These are phyloP conservation scores for Malus hybrid DNA, from an alignment of 331 rosid genomes.

Conservation along the genomic window DNA sequence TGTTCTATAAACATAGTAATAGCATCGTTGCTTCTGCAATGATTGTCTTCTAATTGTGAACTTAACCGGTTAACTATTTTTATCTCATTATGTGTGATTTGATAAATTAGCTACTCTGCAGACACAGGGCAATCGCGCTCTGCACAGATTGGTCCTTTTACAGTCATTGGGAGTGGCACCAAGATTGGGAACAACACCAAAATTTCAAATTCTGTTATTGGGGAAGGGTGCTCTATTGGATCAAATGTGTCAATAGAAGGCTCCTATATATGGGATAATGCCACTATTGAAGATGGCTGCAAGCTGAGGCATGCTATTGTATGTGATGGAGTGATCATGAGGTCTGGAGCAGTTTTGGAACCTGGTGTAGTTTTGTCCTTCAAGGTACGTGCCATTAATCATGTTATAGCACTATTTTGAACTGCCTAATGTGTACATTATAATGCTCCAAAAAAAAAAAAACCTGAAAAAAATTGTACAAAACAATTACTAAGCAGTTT, in stretches of 20 bases:
- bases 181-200: slow-evolving; percentile 57
- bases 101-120: slow-evolving; percentile 30
- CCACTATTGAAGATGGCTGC: slow-evolving; percentile 85
- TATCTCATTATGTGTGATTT: slow-evolving; percentile 12
- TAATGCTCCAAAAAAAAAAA: neutral
- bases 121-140: slow-evolving; percentile 73
- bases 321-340: slow-evolving; percentile 79
- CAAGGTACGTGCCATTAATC: slow-evolving; percentile 47
- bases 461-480: neutral
- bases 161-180: slow-evolving; percentile 83
- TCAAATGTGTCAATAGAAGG: slow-evolving; percentile 78
- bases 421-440: neutral
- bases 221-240: slow-evolving; percentile 79
- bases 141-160: slow-evolving; percentile 78
- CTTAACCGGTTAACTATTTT: neutral
- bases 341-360: slow-evolving; percentile 69
- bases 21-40: neutral
- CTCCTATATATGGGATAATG: slow-evolving; percentile 82
- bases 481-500: neutral
- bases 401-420: neutral
- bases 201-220: slow-evolving; percentile 75
- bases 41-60: slow-evolving; percentile 2
- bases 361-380: slow-evolving; percentile 89
- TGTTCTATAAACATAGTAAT: neutral
- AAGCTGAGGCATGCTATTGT: slow-evolving; percentile 72